Conservation (phyloP, 345 rosid genomes). For the Mallotus nudiflorus region DNA sequence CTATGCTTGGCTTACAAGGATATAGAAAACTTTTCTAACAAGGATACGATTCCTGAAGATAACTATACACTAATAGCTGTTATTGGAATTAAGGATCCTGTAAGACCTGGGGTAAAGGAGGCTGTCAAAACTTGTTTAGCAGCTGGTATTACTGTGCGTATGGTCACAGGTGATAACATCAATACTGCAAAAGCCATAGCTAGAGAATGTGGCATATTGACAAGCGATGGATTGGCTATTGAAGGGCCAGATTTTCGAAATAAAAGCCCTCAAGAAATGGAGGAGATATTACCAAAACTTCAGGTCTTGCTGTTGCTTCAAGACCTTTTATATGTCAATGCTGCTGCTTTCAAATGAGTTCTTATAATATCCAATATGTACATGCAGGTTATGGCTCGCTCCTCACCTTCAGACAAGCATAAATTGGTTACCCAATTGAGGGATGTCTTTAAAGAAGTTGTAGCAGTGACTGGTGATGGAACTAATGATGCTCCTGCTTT, state of each 20-base stretch:
- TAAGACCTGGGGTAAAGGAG: conserved; percentile 33
- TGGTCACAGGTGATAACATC: conserved; percentile 39
- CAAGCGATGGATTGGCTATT: conserved; percentile 57
- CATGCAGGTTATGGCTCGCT: conserved; percentile 38
- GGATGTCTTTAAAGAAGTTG: conserved; percentile 28
- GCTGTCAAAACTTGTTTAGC: conserved; percentile 36
- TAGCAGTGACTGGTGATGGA: conserved; percentile 38
- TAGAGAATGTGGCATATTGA: conserved; percentile 38
- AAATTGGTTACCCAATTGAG: conserved; percentile 32
- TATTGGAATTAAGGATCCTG: conserved; percentile 39
- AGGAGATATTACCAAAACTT: conserved; percentile 57
- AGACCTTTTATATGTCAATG: background rate
- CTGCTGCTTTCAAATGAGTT: background rate
- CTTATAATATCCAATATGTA: background rate
- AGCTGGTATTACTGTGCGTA: conserved; percentile 32
- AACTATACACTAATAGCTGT: conserved; percentile 49
- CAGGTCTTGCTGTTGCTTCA: conserved; percentile 28
- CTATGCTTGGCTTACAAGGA: conserved; percentile 69
- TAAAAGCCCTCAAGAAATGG: conserved; percentile 56
- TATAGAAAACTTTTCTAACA: conserved; percentile 40
- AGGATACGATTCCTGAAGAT: conserved; percentile 53
- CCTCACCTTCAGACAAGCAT: conserved; percentile 35
- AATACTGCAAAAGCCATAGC: conserved; percentile 41
- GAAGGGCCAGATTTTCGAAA: conserved; percentile 69
- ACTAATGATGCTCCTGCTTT: conserved; percentile 38